Conservation (phyloP, 495 filamentous ascomycete species). For the Hypoxylon crocopeplum region DNA sequence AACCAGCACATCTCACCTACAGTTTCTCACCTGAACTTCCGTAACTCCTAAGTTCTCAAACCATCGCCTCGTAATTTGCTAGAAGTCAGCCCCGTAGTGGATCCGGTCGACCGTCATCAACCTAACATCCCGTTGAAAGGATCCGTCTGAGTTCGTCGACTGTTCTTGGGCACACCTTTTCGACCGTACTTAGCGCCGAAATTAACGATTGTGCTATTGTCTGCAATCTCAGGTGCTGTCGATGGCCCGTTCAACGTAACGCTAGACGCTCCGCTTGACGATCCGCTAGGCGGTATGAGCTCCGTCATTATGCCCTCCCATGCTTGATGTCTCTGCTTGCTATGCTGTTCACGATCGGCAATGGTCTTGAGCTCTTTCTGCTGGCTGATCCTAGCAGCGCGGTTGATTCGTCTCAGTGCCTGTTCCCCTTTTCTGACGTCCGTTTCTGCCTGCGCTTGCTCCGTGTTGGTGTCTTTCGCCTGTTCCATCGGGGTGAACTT, state of each 20-base stretch:
- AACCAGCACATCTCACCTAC: no score
- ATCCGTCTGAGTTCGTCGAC: slow-evolving; percentile 17
- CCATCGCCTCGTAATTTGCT: no score
- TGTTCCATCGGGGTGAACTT: slow-evolving; percentile 48
- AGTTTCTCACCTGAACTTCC: no score
- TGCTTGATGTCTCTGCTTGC: slow-evolving; percentile 45
- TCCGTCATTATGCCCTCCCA: slow-evolving; percentile 55
- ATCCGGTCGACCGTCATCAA: neutral
- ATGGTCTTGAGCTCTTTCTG: slow-evolving; percentile 55
- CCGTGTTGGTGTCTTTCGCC: slow-evolving; percentile 45
- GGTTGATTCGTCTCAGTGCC: slow-evolving; percentile 52
- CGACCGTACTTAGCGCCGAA: slow-evolving; percentile 44
- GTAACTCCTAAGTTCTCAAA: neutral
- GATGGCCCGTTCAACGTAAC: no score
- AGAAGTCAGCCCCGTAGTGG: no score
- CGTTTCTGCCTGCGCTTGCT: slow-evolving; percentile 51
- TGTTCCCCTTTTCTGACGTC: slow-evolving; percentile 54
- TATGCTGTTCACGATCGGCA: slow-evolving; percentile 43
- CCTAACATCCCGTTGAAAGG: neutral
- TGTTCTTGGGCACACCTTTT: slow-evolving; percentile 43
- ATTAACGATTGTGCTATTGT: slow-evolving; percentile 58
- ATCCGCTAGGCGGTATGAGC: slow-evolving; percentile 48
- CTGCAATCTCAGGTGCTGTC: slow-evolving; percentile 63
- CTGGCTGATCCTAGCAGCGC: slow-evolving; percentile 55
- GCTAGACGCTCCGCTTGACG: slow-evolving; percentile 72